Percentiles rank a stretch among this genome's conserved stretches.
Evolutionary conservation across 768 basidiomycete species (phyloP).

Genomic region (Lepiota brunneoincarnata): DNA sequence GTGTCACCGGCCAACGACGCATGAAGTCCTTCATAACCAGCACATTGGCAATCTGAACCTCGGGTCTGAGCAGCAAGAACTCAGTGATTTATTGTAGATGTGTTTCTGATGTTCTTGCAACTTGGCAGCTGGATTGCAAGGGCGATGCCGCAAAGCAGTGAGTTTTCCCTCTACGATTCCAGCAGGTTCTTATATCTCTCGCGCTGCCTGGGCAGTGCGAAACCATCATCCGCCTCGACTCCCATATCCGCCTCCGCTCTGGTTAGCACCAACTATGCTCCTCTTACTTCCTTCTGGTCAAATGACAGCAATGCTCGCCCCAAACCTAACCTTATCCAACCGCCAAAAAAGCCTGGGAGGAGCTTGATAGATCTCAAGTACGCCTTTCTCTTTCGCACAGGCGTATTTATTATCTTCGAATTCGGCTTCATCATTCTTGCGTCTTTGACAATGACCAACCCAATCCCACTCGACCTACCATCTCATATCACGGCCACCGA

Average conservation of each 20-base stretch:
- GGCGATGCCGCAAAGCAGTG: too few species aligned
- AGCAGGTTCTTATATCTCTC: too few species aligned
- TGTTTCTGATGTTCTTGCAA: too few species aligned
- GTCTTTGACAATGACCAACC: background rate
- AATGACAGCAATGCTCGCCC: background rate
- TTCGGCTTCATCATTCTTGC: conserved; percentile 1
- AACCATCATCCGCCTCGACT: too few species aligned
- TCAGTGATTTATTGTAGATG: too few species aligned
- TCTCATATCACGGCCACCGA: background rate
- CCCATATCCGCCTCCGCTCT: background rate
- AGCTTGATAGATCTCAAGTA: too few species aligned
- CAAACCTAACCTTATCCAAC: background rate
- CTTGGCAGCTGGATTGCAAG: too few species aligned
- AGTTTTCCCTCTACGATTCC: too few species aligned
- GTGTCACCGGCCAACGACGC: conserved; percentile 63
- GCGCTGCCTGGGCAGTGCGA: too few species aligned
- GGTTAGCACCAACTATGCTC: background rate
- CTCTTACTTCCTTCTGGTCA: background rate
- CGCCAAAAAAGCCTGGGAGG: background rate
- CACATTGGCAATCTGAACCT: conserved; percentile 68
- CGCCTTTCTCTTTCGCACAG: background rate
- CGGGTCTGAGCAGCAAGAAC: background rate
- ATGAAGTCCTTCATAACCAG: conserved; percentile 80
- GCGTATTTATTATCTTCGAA: background rate
- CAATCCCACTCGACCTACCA: background rate